Evolutionary conservation across 2,329 filamentous ascomycete genomes (phyloP).

Genomic region (Exophiala sideris): DNA sequence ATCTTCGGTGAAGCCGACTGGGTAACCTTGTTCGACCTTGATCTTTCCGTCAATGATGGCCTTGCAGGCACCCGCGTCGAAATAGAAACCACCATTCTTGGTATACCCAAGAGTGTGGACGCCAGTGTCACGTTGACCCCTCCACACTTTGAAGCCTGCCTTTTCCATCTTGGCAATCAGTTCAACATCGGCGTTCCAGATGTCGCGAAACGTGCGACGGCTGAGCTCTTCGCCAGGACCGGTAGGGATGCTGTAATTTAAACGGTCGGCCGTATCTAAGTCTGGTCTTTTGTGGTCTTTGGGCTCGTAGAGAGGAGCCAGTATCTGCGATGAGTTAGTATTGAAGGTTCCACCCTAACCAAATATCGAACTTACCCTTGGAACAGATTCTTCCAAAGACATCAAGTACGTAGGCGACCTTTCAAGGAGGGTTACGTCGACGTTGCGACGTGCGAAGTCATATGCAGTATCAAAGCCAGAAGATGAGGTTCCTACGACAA

Average conservation of each 20-base stretch:
- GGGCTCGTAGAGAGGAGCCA: slow-evolving; percentile 9
- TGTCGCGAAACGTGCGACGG: slow-evolving; percentile 4
- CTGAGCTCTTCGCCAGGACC: slow-evolving; percentile 6
- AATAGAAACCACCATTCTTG: slow-evolving; percentile 24
- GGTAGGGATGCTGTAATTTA: slow-evolving; percentile 5
- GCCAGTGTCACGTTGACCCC: slow-evolving; percentile 37
- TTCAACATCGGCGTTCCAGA: slow-evolving; percentile 11
- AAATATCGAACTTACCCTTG: not conserved
- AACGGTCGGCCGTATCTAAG: slow-evolving; percentile 5
- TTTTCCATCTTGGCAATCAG: slow-evolving; percentile 8
- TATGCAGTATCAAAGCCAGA: not conserved
- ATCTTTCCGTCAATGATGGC: slow-evolving; percentile 32
- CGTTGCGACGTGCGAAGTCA: not conserved
- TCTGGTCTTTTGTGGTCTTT: slow-evolving; percentile 10
- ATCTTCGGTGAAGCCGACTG: slow-evolving; percentile 31
- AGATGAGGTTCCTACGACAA: not conserved
- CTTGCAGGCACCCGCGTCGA: slow-evolving; percentile 33
- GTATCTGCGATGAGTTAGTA: not conserved
- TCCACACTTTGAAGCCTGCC: slow-evolving; percentile 24
- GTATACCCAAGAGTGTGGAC: slow-evolving; percentile 26
- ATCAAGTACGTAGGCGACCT: slow-evolving; percentile 47
- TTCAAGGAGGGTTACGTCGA: not conserved
- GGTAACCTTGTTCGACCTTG: slow-evolving; percentile 29
- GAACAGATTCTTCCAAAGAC: slow-evolving; percentile 6
- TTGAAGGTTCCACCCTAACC: not conserved